These are phyloP conservation scores for Xylaria arbuscula DNA, from an alignment of 2,329 filamentous ascomycete genomes.

Conservation along the genomic window DNA sequence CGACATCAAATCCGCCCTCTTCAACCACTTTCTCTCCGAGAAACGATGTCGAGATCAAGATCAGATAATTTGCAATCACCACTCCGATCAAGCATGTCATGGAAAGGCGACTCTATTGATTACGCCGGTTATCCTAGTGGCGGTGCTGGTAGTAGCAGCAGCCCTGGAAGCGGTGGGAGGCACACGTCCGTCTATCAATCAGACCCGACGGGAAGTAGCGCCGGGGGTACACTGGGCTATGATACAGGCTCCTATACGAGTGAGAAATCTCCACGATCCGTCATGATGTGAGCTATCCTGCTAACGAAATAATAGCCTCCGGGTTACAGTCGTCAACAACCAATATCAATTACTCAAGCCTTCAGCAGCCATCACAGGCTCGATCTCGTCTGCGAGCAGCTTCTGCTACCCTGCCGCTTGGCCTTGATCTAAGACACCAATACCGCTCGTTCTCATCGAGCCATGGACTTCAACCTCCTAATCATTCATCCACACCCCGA, in stretches of 20 bases:
- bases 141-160: conserved; percentile 56
- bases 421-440: conserved; percentile 49
- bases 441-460: conserved; percentile 48
- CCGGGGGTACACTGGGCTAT: conserved; percentile 59
- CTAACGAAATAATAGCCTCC: conserved; percentile 53
- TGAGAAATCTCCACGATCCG: conserved; percentile 50
- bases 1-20: conserved; percentile 62
- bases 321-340: conserved; percentile 61
- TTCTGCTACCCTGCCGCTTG: conserved; percentile 50
- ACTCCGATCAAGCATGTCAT: conserved; percentile 69
- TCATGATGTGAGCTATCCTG: neutral
- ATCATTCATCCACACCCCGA: conserved; percentile 50
- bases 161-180: conserved; percentile 59
- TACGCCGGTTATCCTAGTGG: conserved; percentile 64
- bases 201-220: conserved; percentile 58
- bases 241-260: conserved; percentile 65
- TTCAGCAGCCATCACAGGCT: conserved; percentile 58
- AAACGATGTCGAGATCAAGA: conserved; percentile 66
- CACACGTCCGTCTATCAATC: conserved; percentile 63
- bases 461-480: conserved; percentile 48
- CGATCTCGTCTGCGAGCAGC: conserved; percentile 63
- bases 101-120: conserved; percentile 70
- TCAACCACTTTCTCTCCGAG: conserved; percentile 68
- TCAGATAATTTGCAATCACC: conserved; percentile 70
- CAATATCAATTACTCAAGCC: conserved; percentile 61